Evolutionary conservation across 2,329 filamentous ascomycete genomes (phyloP).

Genomic region (Cladosporium velox): DNA sequence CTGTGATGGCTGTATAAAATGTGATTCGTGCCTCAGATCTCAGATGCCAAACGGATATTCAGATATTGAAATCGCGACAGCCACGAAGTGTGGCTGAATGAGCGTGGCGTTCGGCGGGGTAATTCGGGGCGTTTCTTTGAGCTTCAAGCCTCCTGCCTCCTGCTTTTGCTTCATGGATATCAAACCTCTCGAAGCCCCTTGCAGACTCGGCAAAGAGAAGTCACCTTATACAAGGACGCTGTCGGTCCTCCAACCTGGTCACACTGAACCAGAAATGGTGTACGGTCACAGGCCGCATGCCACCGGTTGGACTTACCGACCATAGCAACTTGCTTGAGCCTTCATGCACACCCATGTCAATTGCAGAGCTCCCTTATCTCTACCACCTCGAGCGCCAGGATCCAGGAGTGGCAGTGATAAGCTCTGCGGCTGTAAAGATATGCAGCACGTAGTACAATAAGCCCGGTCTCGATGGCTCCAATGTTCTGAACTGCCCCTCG

Average conservation of each 20-base stretch:
- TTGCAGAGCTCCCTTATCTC: conserved; percentile 16
- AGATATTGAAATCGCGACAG: conserved; percentile 16
- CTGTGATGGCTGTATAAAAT: neutral
- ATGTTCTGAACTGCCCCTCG: neutral
- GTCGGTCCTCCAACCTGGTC: neutral
- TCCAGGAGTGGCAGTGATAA: neutral
- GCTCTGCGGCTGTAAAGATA: conserved; percentile 12
- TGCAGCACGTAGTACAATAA: neutral
- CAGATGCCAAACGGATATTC: conserved; percentile 12
- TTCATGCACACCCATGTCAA: neutral
- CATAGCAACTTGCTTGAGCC: neutral
- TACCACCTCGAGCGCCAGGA: neutral
- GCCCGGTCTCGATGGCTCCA: neutral
- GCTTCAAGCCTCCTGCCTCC: neutral
- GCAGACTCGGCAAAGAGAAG: neutral
- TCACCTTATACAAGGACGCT: neutral
- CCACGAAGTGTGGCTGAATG: neutral
- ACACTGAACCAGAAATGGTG: neutral
- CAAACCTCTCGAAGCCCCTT: neutral
- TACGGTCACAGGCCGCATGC: neutral
- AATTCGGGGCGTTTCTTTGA: neutral
- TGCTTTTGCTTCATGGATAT: neutral
- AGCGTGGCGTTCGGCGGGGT: neutral
- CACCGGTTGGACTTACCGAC: neutral
- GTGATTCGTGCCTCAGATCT: conserved; percentile 1